Percentiles rank a stretch among this genome's conserved stretches.
Evolutionary conservation across 331 rosid species (phyloP).

Genomic region (Malus hybrid): DNA sequence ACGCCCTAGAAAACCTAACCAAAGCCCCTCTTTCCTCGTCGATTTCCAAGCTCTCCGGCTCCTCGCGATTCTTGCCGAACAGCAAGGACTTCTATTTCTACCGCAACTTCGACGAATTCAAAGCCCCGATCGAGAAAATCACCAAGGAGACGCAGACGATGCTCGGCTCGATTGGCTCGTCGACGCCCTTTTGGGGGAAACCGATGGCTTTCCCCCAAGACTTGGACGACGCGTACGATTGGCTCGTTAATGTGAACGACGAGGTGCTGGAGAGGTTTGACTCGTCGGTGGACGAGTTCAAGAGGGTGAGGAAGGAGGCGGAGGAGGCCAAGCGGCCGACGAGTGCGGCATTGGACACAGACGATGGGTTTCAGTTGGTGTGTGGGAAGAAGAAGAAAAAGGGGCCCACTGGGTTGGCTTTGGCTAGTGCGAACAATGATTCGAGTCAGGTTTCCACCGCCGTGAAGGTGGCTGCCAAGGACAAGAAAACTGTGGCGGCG

Average conservation of each 20-base stretch:
- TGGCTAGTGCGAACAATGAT: not conserved
- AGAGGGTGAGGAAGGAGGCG: slow-evolving; percentile 37
- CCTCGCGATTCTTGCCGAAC: slow-evolving; percentile 55
- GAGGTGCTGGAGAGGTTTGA: slow-evolving; percentile 66
- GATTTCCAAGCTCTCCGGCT: slow-evolving; percentile 42
- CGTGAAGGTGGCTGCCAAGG: slow-evolving; percentile 50
- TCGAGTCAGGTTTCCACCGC: slow-evolving; percentile 14
- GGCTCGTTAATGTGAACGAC: slow-evolving; percentile 76
- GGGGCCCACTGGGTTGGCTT: slow-evolving; percentile 8
- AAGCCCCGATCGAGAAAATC: slow-evolving; percentile 42
- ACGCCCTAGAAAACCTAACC: slow-evolving; percentile 34
- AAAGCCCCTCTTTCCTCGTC: slow-evolving; percentile 38
- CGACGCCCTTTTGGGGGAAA: slow-evolving; percentile 43
- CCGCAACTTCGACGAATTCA: slow-evolving; percentile 62
- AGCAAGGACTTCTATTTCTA: slow-evolving; percentile 60
- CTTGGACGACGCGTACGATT: slow-evolving; percentile 69
- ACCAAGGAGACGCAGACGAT: slow-evolving; percentile 43
- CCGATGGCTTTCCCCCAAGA: slow-evolving; percentile 49
- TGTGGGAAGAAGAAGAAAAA: slow-evolving; percentile 40
- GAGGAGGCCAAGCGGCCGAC: slow-evolving; percentile 29
- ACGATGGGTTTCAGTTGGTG: slow-evolving; percentile 57
- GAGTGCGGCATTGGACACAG: slow-evolving; percentile 15
- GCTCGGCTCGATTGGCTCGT: slow-evolving; percentile 52
- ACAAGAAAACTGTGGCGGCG: slow-evolving; percentile 28
- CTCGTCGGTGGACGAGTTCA: slow-evolving; percentile 51